Base-by-base conservation (phyloP, 805 yeast species). In the Starmerella ratchasimensis region DNA sequence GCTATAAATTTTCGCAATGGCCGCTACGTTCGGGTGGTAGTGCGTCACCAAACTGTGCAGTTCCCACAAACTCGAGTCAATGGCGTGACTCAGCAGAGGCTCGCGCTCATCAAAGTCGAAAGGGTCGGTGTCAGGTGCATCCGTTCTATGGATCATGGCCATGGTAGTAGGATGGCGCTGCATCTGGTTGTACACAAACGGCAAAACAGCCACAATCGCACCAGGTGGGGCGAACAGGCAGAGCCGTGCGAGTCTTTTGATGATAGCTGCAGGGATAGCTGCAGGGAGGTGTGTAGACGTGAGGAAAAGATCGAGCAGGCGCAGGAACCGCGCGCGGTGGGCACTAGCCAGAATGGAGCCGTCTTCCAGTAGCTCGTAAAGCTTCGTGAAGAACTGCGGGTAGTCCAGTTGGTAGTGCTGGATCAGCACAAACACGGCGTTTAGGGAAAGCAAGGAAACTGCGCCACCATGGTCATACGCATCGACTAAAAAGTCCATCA, bases 121-220 rank as follows among this genome's bases (percentile, higher is more conserved):
- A 4, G 93, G 79, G 55, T 90, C 97, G 26, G 20, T 22, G 11
- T 25, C 39, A 5, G 9, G 26, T 1, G 33, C 37, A 3, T 33
- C 37, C 3, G 55, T 55, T 46, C 62, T 52, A 52, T 90, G 97
- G 29, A 88, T 67, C 69, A 88, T 64, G 18, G 78, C 63, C 94
- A 86, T 88, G 65, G 96, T 86, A 4, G 86, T 74, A 31, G 96
- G 96, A 59, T 90, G 98, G 50, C 82, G 74, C 55, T 82, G 88
- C 51, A 90, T 59, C 45, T 84, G 67, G 57, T 88, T 88, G 62
- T 88, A 88, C 10, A 84, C 68, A 56, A 90, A 83, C n/a, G 98
- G 97, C 16, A 88, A 69, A 11, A 82, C 68, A 2, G 82, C 72
- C 14, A 88, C 93, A 28, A 81, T 74, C 3, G 95, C 95, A 1